phyloP scores from a whole-genome alignment of 192 early-diverging fungal species.

The Entomortierella parvispora region DNA sequence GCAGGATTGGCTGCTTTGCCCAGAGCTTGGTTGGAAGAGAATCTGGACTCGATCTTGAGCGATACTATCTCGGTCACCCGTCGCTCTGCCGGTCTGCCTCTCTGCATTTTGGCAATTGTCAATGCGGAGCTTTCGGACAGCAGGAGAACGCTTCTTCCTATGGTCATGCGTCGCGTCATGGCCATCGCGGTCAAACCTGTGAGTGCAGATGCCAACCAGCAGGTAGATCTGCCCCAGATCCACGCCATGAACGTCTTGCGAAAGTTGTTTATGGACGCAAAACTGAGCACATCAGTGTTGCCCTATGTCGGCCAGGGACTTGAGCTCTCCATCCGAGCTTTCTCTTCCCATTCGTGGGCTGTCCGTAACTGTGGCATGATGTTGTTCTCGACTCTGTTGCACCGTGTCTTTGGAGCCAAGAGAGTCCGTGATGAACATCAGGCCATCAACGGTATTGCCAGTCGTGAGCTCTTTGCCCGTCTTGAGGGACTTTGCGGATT shows the following conservation, averaged over 20 bases:
- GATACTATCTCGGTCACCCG: slow-evolving; percentile 89
- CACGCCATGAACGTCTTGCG: slow-evolving; percentile 94
- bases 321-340: slow-evolving; percentile 80
- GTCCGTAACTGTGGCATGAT: slow-evolving; percentile 95
- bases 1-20: slow-evolving; percentile 65
- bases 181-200: slow-evolving; percentile 60
- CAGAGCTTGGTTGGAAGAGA: slow-evolving; percentile 81
- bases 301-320: slow-evolving; percentile 82
- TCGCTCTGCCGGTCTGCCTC: slow-evolving; percentile 89
- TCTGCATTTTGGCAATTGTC: slow-evolving; percentile 87
- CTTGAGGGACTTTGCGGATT: slow-evolving; percentile 84
- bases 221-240: slow-evolving; percentile 88
- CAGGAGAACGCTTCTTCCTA: slow-evolving; percentile 67
- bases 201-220: slow-evolving; percentile 64
- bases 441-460: slow-evolving; percentile 80
- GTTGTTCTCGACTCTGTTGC: slow-evolving; percentile 87
- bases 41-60: slow-evolving; percentile 74
- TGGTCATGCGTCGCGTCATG: slow-evolving; percentile 77
- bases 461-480: slow-evolving; percentile 90
- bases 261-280: slow-evolving; percentile 84
- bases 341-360: slow-evolving; percentile 87
- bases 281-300: slow-evolving; percentile 76
- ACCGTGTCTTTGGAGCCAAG: slow-evolving; percentile 87
- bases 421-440: slow-evolving; percentile 77
- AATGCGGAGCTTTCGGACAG: slow-evolving; percentile 69